Evolutionary conservation across 768 basidiomycete genomes (phyloP).

Genomic region (Tricholoma hemisulphureum): DNA sequence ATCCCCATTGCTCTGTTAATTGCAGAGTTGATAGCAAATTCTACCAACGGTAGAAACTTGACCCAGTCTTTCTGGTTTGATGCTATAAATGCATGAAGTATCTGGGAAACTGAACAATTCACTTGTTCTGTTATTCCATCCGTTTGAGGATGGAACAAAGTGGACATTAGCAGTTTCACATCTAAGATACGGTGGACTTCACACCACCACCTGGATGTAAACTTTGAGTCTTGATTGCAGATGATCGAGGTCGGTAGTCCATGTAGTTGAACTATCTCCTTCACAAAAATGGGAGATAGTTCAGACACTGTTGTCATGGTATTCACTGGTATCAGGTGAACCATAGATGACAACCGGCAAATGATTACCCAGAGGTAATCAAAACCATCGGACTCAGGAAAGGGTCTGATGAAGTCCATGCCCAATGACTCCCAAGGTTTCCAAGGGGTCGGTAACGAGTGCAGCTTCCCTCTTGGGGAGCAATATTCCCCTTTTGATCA

Average conservation of each 20-base stretch:
- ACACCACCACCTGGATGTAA: not conserved
- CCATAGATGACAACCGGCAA: not conserved
- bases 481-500: not conserved
- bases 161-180: not conserved
- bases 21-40: not conserved
- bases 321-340: not conserved
- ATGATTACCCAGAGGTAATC: not conserved
- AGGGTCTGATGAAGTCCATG: not conserved
- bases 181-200: not conserved
- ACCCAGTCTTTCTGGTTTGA: not conserved
- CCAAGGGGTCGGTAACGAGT: not conserved
- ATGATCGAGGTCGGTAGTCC: not conserved
- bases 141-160: not conserved
- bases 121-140: not conserved
- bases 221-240: not conserved
- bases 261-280: not conserved
- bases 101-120: slow-evolving; percentile 6
- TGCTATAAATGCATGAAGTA: not conserved
- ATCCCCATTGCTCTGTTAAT: not conserved
- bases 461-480: not conserved
- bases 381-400: not conserved
- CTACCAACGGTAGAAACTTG: not conserved
- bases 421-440: not conserved
- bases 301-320: not conserved
- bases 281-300: not conserved